Conservation (phyloP, 768 basidiomycete species). For the Rickenella mellea region DNA sequence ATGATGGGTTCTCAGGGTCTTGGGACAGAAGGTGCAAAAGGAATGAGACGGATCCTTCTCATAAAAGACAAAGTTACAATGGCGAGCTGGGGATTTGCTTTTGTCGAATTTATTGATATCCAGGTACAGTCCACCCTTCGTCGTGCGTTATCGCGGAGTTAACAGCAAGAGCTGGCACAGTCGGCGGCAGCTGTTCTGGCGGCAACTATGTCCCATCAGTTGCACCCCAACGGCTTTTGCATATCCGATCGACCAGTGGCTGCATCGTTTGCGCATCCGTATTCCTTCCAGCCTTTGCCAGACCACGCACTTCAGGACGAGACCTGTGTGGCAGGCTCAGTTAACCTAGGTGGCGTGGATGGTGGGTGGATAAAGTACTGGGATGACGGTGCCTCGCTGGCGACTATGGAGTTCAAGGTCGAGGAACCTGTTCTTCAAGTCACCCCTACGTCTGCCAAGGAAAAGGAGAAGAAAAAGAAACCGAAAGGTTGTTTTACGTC, state of each 20-base stretch:
- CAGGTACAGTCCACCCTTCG: constrained; percentile 47
- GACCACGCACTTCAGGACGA: constrained; percentile 73
- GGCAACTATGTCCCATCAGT: constrained; percentile 75
- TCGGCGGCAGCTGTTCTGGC: constrained; percentile 76
- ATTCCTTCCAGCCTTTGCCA: constrained; percentile 77
- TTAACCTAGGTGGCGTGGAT: constrained; percentile 62
- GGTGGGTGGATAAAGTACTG: constrained; percentile 80
- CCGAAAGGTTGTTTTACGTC: constrained; percentile 31
- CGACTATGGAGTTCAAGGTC: constrained; percentile 72
- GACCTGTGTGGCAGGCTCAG: constrained; percentile 58
- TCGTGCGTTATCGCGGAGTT: neutral
- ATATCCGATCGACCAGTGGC: constrained; percentile 86
- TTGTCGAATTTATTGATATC: constrained; percentile 83
- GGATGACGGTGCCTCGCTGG: constrained; percentile 78
- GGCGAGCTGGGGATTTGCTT: constrained; percentile 89
- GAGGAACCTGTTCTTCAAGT: constrained; percentile 39
- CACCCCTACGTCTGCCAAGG: constrained; percentile 30
- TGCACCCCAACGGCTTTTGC: constrained; percentile 89
- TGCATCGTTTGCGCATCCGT: constrained; percentile 85
- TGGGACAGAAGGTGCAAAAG: constrained; percentile 69
- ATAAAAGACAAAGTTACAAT: constrained; percentile 84
- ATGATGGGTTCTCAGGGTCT: constrained; percentile 77
- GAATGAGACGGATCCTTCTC: constrained; percentile 80
- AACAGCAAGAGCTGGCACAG: constrained; percentile 28
- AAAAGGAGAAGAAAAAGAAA: constrained; percentile 53